Conservation (phyloP, 2,329 filamentous ascomycete species). For the Basipetospora sp. region DNA sequence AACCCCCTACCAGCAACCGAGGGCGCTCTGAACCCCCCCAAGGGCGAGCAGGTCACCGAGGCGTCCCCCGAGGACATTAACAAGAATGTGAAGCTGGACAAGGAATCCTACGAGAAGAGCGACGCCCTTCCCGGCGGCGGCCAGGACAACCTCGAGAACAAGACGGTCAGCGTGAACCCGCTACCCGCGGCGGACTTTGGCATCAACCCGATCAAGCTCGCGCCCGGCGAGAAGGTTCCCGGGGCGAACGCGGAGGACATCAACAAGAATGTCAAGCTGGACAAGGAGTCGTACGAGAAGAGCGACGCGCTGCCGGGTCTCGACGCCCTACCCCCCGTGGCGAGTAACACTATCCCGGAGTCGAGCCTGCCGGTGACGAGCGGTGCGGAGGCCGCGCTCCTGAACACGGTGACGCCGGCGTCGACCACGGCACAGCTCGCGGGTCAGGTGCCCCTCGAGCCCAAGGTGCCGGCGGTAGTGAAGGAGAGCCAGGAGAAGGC, state of each 20-base stretch:
- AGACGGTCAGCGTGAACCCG: slow-evolving; percentile 44
- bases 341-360: slow-evolving; percentile 60
- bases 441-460: slow-evolving; percentile 51
- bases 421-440: slow-evolving; percentile 50
- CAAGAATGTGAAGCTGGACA: slow-evolving; percentile 59
- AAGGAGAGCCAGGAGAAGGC: slow-evolving; percentile 53
- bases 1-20: slow-evolving; percentile 48
- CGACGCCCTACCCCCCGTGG: slow-evolving; percentile 37
- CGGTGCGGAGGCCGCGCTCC: slow-evolving; percentile 25
- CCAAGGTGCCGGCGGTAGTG: slow-evolving; percentile 36
- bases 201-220: slow-evolving; percentile 67
- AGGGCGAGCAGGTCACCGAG: slow-evolving; percentile 60
- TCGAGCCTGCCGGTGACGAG: slow-evolving; percentile 57
- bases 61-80: slow-evolving; percentile 53
- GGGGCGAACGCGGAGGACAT: slow-evolving; percentile 52
- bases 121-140: slow-evolving; percentile 36
- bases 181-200: slow-evolving; percentile 46
- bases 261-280: slow-evolving; percentile 58
- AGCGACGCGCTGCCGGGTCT: slow-evolving; percentile 46
- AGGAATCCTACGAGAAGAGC: slow-evolving; percentile 74
- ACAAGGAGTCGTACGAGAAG: slow-evolving; percentile 77
- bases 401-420: slow-evolving; percentile 37
- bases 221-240: slow-evolving; percentile 69
- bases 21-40: slow-evolving; percentile 63
- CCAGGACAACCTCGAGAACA: slow-evolving; percentile 10